Evolutionary conservation across 2,329 filamentous ascomycete genomes (phyloP).

Genomic region (Fusarium brachygibbosum): DNA sequence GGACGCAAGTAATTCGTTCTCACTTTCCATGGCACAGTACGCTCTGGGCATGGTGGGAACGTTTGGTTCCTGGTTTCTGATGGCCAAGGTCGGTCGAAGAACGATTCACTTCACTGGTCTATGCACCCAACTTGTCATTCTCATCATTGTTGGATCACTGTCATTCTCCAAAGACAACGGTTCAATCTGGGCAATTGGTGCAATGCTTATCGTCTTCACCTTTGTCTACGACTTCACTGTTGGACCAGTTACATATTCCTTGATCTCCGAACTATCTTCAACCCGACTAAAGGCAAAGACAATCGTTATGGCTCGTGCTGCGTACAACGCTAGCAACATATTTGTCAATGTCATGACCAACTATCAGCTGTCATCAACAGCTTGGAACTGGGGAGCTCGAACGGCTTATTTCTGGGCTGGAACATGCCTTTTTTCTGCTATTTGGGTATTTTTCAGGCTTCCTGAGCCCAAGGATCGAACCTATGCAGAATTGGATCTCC

Average conservation of each 20-base stretch:
- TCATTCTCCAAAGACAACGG: constrained; percentile 54
- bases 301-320: constrained; percentile 63
- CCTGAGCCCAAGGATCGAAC: constrained; percentile 67
- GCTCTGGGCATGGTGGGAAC: constrained; percentile 66
- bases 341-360: constrained; percentile 64
- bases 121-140: constrained; percentile 56
- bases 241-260: constrained; percentile 66
- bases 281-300: constrained; percentile 68
- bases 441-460: constrained; percentile 65
- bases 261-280: constrained; percentile 67
- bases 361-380: constrained; percentile 61
- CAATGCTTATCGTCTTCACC: constrained; percentile 65
- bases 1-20: constrained; percentile 59
- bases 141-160: constrained; percentile 58
- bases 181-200: constrained; percentile 60
- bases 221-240: constrained; percentile 68
- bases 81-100: constrained; percentile 63
- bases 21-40: constrained; percentile 63
- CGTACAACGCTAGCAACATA: constrained; percentile 62
- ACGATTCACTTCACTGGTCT: constrained; percentile 64
- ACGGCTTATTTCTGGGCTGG: constrained; percentile 63
- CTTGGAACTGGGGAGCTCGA: constrained; percentile 63
- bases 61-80: constrained; percentile 64
- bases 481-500: constrained; percentile 60
- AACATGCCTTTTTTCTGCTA: constrained; percentile 61